These are phyloP conservation scores for Calonectria pauciramosa DNA, from an alignment of 2,329 filamentous ascomycete genomes.

Conservation along the genomic window DNA sequence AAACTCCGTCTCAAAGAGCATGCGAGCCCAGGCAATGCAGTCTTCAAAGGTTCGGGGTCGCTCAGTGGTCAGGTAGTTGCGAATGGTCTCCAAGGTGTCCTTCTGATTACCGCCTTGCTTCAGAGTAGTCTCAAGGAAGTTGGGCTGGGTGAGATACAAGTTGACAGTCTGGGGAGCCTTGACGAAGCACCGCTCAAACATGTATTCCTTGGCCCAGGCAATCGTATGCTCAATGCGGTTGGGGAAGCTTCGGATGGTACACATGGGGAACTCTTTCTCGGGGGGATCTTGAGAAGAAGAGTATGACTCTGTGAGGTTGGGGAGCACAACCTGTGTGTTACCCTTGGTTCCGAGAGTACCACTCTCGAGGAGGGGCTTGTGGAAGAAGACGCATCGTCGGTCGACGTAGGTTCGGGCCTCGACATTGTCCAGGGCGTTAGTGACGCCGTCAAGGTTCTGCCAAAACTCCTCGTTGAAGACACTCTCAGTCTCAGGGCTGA, in stretches of 20 bases:
- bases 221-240: conserved; percentile 99
- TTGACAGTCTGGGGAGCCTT: conserved; percentile 96
- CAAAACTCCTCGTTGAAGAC: conserved; percentile 97
- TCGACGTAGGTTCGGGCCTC: conserved; percentile 98
- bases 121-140: conserved; percentile 88
- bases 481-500: conserved; percentile 91
- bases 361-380: conserved; percentile 94
- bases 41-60: conserved; percentile 95
- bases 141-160: conserved; percentile 89
- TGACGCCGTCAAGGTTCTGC: conserved; percentile 88
- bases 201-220: conserved; percentile 91
- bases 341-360: conserved; percentile 99
- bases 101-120: conserved; percentile 97
- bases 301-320: conserved; percentile 94
- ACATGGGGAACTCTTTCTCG: conserved; percentile 99
- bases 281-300: conserved; percentile 95
- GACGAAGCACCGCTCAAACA: conserved; percentile 95
- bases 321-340: conserved; percentile 96
- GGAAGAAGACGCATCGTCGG: conserved; percentile 97
- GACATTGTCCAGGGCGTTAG: conserved; percentile 97
- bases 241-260: conserved; percentile 95
- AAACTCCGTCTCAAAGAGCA: conserved; percentile 96
- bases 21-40: conserved; percentile 94
- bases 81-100: conserved; percentile 89
- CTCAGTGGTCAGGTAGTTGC: conserved; percentile 91